Evolutionary conservation across 2,329 filamentous ascomycete species (phyloP).

Genomic region (Talaromyces islandicus): DNA sequence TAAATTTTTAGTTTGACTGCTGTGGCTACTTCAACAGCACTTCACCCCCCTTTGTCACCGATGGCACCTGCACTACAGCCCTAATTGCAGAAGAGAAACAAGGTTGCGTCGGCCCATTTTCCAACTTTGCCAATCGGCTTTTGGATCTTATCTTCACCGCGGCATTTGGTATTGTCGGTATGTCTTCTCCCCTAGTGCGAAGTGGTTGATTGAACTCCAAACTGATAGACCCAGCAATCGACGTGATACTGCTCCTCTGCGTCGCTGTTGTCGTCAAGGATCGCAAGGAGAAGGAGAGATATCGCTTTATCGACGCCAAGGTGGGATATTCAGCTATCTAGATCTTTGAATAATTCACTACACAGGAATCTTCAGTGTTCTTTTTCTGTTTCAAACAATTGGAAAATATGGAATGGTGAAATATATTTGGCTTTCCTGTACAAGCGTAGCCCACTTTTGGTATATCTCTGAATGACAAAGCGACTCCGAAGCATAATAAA

Average conservation of each 20-base stretch:
- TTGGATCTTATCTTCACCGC: conserved; percentile 73
- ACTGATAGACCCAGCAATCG: conserved; percentile 42
- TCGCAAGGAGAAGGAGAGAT: conserved; percentile 71
- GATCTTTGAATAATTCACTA: neutral
- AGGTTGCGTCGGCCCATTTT: conserved; percentile 64
- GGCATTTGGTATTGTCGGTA: conserved; percentile 71
- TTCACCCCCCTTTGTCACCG: conserved; percentile 64
- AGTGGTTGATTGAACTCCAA: neutral
- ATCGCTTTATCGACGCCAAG: conserved; percentile 78
- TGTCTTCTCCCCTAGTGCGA: conserved; percentile 15
- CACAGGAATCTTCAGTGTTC: neutral
- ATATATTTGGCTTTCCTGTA: neutral
- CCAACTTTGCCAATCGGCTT: conserved; percentile 63
- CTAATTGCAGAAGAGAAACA: conserved; percentile 63
- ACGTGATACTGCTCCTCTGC: conserved; percentile 62
- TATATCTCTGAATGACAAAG: neutral
- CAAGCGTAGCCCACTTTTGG: neutral
- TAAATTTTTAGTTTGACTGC: conserved; percentile 59
- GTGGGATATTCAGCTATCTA: conserved; percentile 37
- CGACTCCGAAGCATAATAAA: neutral
- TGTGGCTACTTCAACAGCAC: conserved; percentile 73
- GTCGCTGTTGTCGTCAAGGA: conserved; percentile 74
- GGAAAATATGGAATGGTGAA: neutral
- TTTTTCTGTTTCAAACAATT: neutral
- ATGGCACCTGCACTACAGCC: conserved; percentile 62